A percentile compares a stretch with the other conserved stretches of the same genome.
Conservation (phyloP, 2,329 filamentous ascomycete species). For the Colletotrichum truncatum region DNA sequence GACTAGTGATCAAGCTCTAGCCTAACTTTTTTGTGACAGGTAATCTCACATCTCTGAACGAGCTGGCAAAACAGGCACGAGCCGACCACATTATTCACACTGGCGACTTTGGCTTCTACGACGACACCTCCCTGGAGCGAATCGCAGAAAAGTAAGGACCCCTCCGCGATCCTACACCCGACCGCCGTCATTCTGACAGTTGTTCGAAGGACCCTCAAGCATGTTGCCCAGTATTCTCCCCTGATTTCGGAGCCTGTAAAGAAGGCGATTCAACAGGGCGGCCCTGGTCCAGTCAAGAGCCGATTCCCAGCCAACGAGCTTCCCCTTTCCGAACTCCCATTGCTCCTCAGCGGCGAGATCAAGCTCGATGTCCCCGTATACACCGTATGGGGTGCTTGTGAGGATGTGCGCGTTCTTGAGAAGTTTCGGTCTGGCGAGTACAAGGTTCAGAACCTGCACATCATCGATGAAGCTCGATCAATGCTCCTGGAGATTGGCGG, state of each 20-base stretch:
- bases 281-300: conserved; percentile 83
- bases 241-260: conserved; percentile 83
- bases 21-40: conserved; percentile 61
- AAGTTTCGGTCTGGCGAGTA: conserved; percentile 98
- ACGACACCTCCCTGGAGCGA: conserved; percentile 92
- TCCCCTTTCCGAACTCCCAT: conserved; percentile 89
- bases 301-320: conserved; percentile 84
- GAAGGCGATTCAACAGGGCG: conserved; percentile 71
- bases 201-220: conserved; percentile 83
- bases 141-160: conserved; percentile 93
- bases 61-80: conserved; percentile 91
- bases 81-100: conserved; percentile 99
- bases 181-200: conserved; percentile 30
- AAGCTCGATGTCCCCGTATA: conserved; percentile 97
- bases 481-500: conserved; percentile 94
- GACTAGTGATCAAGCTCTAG: neutral
- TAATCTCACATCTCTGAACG: conserved; percentile 94
- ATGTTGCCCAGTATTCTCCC: conserved; percentile 98
- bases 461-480: conserved; percentile 97
- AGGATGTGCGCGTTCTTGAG: conserved; percentile 96
- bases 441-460: conserved; percentile 96
- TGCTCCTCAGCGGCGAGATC: conserved; percentile 86
- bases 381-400: conserved; percentile 98
- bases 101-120: conserved; percentile 99
- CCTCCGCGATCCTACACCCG: conserved; percentile 28